Evolutionary conservation across 192 early-diverging fungal species (phyloP).

Genomic region (Backusella tuberculispora): DNA sequence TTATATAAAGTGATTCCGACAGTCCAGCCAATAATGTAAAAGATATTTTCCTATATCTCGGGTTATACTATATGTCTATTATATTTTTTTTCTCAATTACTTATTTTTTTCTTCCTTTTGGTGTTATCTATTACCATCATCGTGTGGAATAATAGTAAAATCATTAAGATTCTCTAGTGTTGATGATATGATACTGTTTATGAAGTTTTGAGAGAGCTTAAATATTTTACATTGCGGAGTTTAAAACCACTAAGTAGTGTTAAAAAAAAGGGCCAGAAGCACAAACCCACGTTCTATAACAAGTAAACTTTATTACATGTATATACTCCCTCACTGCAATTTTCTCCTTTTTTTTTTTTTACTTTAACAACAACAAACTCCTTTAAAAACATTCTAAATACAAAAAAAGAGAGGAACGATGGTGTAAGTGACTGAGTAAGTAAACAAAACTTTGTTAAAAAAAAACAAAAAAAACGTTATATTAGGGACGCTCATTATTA

Average conservation of each 20-base stretch:
- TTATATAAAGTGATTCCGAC: not conserved
- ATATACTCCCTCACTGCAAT: not conserved
- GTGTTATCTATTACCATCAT: not conserved
- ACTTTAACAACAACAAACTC: not conserved
- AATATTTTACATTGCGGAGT: not conserved
- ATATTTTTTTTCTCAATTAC: not conserved
- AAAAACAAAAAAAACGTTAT: no score
- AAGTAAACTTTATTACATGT: not conserved
- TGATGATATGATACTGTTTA: no score
- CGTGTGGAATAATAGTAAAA: not conserved
- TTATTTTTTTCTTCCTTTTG: not conserved
- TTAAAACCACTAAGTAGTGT: not conserved
- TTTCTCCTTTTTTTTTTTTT: not conserved
- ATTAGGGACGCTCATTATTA: no score
- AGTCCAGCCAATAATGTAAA: constrained; percentile 3
- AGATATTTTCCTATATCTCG: not conserved
- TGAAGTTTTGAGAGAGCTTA: no score
- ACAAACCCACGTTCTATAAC: constrained; percentile 1
- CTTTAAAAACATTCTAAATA: no score
- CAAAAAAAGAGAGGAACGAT: no score
- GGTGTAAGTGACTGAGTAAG: no score
- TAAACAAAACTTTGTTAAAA: no score
- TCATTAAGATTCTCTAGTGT: no score
- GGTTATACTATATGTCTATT: not conserved
- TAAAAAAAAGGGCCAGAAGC: not conserved